phyloP scores from a whole-genome alignment of 495 filamentous ascomycete species.

The Hapsidospora chrysogenum region DNA sequence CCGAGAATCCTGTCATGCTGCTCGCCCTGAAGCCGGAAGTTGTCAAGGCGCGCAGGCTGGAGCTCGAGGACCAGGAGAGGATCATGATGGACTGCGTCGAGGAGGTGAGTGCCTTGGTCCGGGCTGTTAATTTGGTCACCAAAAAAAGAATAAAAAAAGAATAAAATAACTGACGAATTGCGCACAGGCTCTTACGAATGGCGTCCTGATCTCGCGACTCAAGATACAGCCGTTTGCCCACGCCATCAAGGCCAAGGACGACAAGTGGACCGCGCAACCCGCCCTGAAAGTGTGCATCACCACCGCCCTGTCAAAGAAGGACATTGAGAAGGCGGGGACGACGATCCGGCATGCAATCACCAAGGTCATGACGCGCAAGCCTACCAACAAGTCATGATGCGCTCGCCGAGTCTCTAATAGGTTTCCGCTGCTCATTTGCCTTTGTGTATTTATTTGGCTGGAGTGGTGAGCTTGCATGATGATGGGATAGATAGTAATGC shows the following conservation, averaged over 20 bases:
- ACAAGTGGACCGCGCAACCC: constrained; percentile 48
- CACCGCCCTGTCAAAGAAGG: constrained; percentile 74
- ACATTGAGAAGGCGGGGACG: constrained; percentile 81
- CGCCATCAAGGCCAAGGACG: constrained; percentile 37
- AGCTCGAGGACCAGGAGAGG: constrained; percentile 61
- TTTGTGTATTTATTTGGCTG: too few species aligned
- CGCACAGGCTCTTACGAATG: constrained; percentile 54
- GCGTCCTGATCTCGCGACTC: constrained; percentile 71
- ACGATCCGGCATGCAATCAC: constrained; percentile 86
- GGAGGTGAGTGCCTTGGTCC: constrained; percentile 57
- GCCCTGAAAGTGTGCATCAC: constrained; percentile 85
- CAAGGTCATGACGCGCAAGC: constrained; percentile 51
- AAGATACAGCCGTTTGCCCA: constrained; percentile 55
- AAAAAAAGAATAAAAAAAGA: too few species aligned
- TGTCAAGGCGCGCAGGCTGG: constrained; percentile 48
- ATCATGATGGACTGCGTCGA: constrained; percentile 83
- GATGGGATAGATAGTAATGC: too few species aligned
- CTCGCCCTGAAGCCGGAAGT: constrained; percentile 77
- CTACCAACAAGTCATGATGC: constrained; percentile 15
- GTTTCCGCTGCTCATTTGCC: too few species aligned
- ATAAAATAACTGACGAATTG: too few species aligned
- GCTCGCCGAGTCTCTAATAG: too few species aligned
- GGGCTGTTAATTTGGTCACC: too few species aligned
- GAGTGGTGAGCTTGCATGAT: too few species aligned
- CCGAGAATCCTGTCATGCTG: constrained; percentile 76